phyloP scores from a whole-genome alignment of 1,284 basidiomycete genomes.

The Neolentinus lepideus region DNA sequence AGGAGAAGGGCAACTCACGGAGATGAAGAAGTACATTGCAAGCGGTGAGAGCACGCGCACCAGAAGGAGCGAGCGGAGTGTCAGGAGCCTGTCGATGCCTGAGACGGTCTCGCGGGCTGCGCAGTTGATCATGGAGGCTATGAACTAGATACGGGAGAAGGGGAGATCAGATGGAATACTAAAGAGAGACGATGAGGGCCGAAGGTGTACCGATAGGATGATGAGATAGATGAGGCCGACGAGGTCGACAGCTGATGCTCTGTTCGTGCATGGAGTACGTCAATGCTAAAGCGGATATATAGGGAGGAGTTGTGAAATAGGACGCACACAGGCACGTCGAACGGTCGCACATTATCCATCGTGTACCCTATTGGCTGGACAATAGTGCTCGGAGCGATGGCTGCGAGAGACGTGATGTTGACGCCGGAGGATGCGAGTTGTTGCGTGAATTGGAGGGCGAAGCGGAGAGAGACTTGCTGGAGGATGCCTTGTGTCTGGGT shows the following conservation, averaged over 20 bases:
- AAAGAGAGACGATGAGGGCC: constrained; percentile 1
- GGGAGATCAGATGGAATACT: not conserved
- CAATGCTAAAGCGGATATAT: not conserved
- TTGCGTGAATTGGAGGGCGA: constrained; percentile 29
- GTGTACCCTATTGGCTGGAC: constrained; percentile 42
- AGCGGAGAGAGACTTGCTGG: constrained; percentile 11
- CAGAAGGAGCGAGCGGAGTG: constrained; percentile 41
- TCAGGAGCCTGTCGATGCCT: constrained; percentile 43
- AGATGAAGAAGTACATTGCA: constrained; percentile 51
- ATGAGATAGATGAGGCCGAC: constrained; percentile 74
- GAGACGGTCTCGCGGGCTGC: constrained; percentile 27
- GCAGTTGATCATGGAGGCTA: constrained; percentile 29
- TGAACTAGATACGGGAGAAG: constrained; percentile 20
- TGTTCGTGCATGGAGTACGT: constrained; percentile 18
- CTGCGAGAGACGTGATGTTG: constrained; percentile 31
- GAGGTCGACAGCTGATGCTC: constrained; percentile 65
- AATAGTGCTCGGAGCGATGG: constrained; percentile 52
- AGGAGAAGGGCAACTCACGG: constrained; percentile 31
- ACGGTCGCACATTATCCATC: constrained; percentile 56
- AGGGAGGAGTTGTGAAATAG: not conserved
- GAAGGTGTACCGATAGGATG: constrained; percentile 40
- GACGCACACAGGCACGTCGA: constrained; percentile 52
- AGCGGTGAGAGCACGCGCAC: constrained; percentile 51
- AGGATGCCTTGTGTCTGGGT: constrained; percentile 8
- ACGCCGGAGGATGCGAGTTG: constrained; percentile 22